Conservation (phyloP, 1,139 yeast species). For the Ogataea hybrid region DNA sequence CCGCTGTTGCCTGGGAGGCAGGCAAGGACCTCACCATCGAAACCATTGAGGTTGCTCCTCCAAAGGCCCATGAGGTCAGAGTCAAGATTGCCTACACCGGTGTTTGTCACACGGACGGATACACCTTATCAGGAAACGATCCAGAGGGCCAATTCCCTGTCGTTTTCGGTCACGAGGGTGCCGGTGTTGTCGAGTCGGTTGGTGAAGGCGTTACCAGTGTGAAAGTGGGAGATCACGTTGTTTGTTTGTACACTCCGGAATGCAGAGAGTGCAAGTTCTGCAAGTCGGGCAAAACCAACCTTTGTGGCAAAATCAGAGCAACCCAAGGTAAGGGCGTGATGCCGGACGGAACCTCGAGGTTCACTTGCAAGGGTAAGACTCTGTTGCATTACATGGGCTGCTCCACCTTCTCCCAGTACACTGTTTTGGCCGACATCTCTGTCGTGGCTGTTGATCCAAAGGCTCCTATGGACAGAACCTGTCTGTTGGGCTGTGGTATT, state of each 20-base stretch:
- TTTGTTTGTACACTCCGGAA: slow-evolving; percentile 94
- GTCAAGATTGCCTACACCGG: slow-evolving; percentile 86
- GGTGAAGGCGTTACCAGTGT: slow-evolving; percentile 92
- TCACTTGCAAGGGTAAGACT: slow-evolving; percentile 78
- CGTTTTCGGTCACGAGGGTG: slow-evolving; percentile 94
- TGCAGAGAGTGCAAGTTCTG: slow-evolving; percentile 95
- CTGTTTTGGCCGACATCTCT: slow-evolving; percentile 97
- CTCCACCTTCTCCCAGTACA: slow-evolving; percentile 94
- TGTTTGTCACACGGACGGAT: slow-evolving; percentile 98
- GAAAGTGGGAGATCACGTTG: slow-evolving; percentile 85
- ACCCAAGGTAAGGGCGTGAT: slow-evolving; percentile 89
- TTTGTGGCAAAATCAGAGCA: slow-evolving; percentile 87
- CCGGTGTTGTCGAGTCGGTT: slow-evolving; percentile 88
- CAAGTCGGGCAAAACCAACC: slow-evolving; percentile 90
- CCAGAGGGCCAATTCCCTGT: slow-evolving; percentile 97
- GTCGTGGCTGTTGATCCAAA: slow-evolving; percentile 85
- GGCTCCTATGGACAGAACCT: slow-evolving; percentile 83
- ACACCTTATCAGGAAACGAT: slow-evolving; percentile 89
- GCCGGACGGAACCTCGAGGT: slow-evolving; percentile 96
- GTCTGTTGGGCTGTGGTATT: slow-evolving; percentile 96
- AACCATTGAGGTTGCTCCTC: slow-evolving; percentile 87
- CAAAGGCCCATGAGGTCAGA: slow-evolving; percentile 96
- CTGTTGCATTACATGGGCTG: slow-evolving; percentile 95
- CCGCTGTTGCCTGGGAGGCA: slow-evolving; percentile 98
- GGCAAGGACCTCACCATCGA: slow-evolving; percentile 81